phyloP scores from a whole-genome alignment of 2,329 filamentous ascomycete genomes.

The Verticillium zaregamsianum region DNA sequence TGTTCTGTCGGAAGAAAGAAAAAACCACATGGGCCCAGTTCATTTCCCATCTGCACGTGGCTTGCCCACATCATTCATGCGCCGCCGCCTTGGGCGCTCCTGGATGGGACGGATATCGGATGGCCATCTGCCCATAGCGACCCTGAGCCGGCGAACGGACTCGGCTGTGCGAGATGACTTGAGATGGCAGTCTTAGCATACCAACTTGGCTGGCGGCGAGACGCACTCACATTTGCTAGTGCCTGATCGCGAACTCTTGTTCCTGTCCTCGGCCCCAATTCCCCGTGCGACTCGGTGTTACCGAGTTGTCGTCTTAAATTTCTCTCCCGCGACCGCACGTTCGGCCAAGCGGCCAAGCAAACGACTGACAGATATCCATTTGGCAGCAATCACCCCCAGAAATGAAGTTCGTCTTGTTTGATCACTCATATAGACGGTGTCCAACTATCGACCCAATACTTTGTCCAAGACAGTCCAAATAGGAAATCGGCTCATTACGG shows the following conservation, averaged over 20 bases:
- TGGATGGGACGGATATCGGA: background rate
- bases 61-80: background rate
- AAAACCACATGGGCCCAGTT: background rate
- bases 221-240: background rate
- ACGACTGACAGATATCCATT: background rate
- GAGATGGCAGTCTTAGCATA: conserved; percentile 1
- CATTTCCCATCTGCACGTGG: conserved; percentile 1
- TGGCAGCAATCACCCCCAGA: background rate
- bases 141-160: background rate
- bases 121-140: background rate
- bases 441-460: background rate
- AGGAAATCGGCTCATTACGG: background rate
- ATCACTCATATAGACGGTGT: background rate
- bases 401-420: background rate
- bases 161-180: background rate
- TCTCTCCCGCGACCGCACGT: background rate
- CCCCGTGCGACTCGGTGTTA: background rate
- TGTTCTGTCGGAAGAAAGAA: conserved; percentile 20
- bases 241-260: background rate
- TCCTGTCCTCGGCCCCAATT: background rate
- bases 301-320: background rate
- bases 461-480: background rate
- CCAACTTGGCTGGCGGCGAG: background rate
- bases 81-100: background rate
- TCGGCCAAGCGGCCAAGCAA: background rate